phyloP scores from a whole-genome alignment of 75 land plant genomes.

The Selaginella tamariscina region DNA sequence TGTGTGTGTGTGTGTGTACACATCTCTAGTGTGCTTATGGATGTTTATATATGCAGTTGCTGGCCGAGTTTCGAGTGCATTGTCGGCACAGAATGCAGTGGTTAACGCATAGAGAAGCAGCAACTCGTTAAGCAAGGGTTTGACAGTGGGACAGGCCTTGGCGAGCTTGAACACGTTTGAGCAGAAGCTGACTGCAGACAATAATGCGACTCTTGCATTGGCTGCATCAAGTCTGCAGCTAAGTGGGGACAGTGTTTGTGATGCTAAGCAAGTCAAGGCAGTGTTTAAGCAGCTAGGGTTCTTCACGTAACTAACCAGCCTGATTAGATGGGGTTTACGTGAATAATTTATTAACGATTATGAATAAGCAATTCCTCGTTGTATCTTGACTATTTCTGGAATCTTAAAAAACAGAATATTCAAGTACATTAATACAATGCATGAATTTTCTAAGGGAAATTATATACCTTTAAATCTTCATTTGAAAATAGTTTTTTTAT shows the following conservation, averaged over 20 bases:
- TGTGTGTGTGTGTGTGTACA: too few relatives aligned
- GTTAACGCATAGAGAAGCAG: not conserved
- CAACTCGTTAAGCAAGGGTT: not conserved
- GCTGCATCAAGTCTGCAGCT: slow-evolving; percentile 11
- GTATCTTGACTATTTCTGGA: too few relatives aligned
- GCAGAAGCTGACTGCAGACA: slow-evolving; percentile 78
- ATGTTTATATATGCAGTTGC: not conserved
- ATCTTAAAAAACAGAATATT: too few relatives aligned
- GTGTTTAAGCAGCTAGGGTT: not conserved
- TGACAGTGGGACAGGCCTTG: not conserved
- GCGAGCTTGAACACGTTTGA: slow-evolving; percentile 59
- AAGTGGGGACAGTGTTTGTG: not conserved
- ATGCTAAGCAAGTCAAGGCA: not conserved
- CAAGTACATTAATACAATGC: too few relatives aligned
- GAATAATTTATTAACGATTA: too few relatives aligned
- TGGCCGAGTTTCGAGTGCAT: not conserved
- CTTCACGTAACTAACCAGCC: not conserved
- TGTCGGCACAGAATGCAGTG: not conserved
- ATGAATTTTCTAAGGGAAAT: too few relatives aligned
- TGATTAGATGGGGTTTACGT: too few relatives aligned
- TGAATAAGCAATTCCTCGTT: too few relatives aligned
- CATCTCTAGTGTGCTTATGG: too few relatives aligned
- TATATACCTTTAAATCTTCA: too few relatives aligned
- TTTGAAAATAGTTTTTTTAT: too few relatives aligned
- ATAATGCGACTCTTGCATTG: slow-evolving; percentile 51